phyloP scores from a whole-genome alignment of 2,329 filamentous ascomycete genomes.

The Tolypocladium ophioglossoides region DNA sequence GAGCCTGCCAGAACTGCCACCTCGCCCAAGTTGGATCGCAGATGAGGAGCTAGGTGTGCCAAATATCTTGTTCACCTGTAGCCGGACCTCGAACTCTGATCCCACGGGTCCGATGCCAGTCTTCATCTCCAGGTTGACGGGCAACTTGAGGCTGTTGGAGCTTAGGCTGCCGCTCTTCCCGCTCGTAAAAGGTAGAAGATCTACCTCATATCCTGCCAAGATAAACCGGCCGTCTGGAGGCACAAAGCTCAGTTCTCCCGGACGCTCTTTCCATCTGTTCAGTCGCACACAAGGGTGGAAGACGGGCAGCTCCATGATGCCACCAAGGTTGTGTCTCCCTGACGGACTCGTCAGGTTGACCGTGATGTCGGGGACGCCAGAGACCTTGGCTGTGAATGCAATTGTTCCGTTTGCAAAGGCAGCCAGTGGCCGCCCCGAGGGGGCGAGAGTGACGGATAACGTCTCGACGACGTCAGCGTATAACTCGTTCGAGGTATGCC shows the following conservation, averaged over 20 bases:
- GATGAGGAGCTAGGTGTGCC: slow-evolving; percentile 23
- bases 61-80: slow-evolving; percentile 61
- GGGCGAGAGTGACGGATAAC: slow-evolving; percentile 76
- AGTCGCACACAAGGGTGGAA: slow-evolving; percentile 94
- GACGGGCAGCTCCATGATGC: slow-evolving; percentile 75
- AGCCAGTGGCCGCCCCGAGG: slow-evolving; percentile 76
- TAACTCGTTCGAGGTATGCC: slow-evolving; percentile 93
- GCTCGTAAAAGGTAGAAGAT: slow-evolving; percentile 65
- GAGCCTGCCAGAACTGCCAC: slow-evolving; percentile 28
- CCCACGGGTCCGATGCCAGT: slow-evolving; percentile 66
- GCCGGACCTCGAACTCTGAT: slow-evolving; percentile 78
- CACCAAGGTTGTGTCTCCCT: slow-evolving; percentile 64
- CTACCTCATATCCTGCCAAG: slow-evolving; percentile 86
- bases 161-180: slow-evolving; percentile 43
- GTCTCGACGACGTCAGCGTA: slow-evolving; percentile 95
- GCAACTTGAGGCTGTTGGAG: slow-evolving; percentile 62
- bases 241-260: slow-evolving; percentile 89
- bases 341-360: slow-evolving; percentile 71
- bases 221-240: slow-evolving; percentile 93
- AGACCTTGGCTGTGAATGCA: slow-evolving; percentile 90
- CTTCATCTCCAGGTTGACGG: slow-evolving; percentile 71
- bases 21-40: slow-evolving; percentile 28
- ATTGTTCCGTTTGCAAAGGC: slow-evolving; percentile 88
- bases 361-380: slow-evolving; percentile 83
- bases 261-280: slow-evolving; percentile 78